A percentile compares a stretch with the other conserved stretches of the same genome.
phyloP scores from a whole-genome alignment of 164 flowering plant genomes.

The Nelumbo lutea region DNA sequence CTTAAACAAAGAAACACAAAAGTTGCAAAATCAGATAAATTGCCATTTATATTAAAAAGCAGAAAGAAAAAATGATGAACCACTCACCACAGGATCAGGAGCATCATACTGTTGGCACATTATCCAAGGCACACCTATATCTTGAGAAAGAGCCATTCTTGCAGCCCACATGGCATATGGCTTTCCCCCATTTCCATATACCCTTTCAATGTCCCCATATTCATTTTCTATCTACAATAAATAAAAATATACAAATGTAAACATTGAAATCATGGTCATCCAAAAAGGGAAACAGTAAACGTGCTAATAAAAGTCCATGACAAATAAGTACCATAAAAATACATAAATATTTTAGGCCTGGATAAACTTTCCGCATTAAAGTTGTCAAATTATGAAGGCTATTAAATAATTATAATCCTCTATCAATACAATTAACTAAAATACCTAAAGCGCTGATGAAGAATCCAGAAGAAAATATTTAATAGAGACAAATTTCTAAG shows the following conservation, averaged over 20 bases:
- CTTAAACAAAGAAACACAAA: no score
- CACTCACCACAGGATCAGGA: slow-evolving; percentile 84
- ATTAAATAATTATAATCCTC: not conserved
- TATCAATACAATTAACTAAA: no score
- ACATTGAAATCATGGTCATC: no score
- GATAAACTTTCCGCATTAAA: not conserved
- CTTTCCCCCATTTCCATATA: slow-evolving; percentile 87
- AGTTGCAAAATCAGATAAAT: no score
- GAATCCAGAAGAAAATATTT: no score
- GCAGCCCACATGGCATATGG: slow-evolving; percentile 94
- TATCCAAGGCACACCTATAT: slow-evolving; percentile 97
- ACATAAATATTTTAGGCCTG: not conserved
- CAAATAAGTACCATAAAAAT: not conserved
- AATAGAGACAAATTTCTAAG: no score
- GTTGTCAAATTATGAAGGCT: not conserved
- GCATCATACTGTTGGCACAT: slow-evolving; percentile 97
- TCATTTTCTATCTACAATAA: slow-evolving; percentile 87
- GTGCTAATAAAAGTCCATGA: not conserved
- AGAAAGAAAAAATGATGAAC: not conserved
- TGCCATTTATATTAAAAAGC: no score
- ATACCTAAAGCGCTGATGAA: no score
- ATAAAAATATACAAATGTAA: not conserved
- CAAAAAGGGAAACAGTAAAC: not conserved
- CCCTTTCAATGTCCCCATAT: slow-evolving; percentile 67
- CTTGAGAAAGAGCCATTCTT: slow-evolving; percentile 85